A percentile compares a stretch with the other conserved stretches of the same genome.
Evolutionary conservation across 2,329 filamentous ascomycete genomes (phyloP).

Genomic region (Fusarium mexicanum): DNA sequence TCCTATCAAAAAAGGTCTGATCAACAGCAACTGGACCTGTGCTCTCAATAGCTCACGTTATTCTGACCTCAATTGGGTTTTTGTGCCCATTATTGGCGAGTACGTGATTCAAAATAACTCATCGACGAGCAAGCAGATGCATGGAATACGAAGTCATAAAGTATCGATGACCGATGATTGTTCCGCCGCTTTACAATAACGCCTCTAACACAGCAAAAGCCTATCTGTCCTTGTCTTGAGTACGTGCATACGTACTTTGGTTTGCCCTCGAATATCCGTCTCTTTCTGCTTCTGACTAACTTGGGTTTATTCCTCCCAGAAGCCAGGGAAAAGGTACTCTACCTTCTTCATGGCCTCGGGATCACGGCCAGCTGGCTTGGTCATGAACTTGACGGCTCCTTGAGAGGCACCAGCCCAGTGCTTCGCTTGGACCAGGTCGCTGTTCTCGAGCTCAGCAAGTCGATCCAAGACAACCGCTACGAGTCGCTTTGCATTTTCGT

Average conservation of each 20-base stretch:
- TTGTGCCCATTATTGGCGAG: background rate
- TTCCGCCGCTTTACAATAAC: slow-evolving; percentile 16
- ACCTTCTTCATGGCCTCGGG: slow-evolving; percentile 81
- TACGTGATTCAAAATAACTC: background rate
- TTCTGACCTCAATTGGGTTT: slow-evolving; percentile 5
- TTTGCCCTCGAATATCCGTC: background rate
- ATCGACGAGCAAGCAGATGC: background rate
- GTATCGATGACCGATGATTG: slow-evolving; percentile 3
- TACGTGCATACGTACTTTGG: background rate
- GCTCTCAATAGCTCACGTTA: background rate
- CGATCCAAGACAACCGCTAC: slow-evolving; percentile 89
- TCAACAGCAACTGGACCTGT: slow-evolving; percentile 1
- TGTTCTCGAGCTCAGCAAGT: slow-evolving; percentile 80
- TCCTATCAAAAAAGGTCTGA: slow-evolving; percentile 5
- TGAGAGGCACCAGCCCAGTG: slow-evolving; percentile 81
- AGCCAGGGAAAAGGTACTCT: slow-evolving; percentile 87
- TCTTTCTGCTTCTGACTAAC: background rate
- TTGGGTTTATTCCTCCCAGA: slow-evolving; percentile 59
- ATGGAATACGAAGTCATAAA: background rate
- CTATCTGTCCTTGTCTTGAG: background rate
- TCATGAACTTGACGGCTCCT: slow-evolving; percentile 84
- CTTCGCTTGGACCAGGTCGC: slow-evolving; percentile 79
- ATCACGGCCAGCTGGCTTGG: slow-evolving; percentile 77
- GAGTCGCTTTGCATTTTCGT: slow-evolving; percentile 84
- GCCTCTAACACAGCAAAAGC: slow-evolving; percentile 21